phyloP scores from a whole-genome alignment of 805 yeast genomes.

The Lachancea lanzarotensis region DNA sequence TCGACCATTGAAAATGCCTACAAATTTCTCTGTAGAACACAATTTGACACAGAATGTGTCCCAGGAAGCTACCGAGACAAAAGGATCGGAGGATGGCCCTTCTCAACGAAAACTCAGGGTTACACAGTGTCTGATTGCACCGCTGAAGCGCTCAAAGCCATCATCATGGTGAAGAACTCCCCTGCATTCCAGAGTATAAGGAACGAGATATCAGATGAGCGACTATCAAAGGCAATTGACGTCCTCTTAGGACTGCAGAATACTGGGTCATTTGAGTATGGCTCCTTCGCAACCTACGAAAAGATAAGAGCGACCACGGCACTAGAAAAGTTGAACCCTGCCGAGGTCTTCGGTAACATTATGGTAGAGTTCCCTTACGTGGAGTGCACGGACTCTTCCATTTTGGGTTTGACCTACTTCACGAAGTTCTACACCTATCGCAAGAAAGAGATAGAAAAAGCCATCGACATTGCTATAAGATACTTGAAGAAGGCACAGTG shows the following conservation, averaged over 20 bases:
- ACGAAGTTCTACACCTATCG: conserved; percentile 59
- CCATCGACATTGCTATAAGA: conserved; percentile 66
- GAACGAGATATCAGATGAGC: conserved; percentile 46
- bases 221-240: conserved; percentile 66
- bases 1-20: conserved; percentile 60
- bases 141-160: conserved; percentile 90
- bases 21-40: conserved; percentile 70
- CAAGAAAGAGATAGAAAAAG: conserved; percentile 52
- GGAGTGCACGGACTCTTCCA: conserved; percentile 95
- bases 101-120: conserved; percentile 92
- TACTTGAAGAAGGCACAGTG: conserved; percentile 67
- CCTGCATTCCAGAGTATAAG: conserved; percentile 43
- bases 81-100: conserved; percentile 91
- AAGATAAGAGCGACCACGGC: conserved; percentile 71
- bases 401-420: conserved; percentile 80
- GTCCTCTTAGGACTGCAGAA: conserved; percentile 73
- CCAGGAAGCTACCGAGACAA: conserved; percentile 76
- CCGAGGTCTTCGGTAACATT: conserved; percentile 95
- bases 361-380: conserved; percentile 99
- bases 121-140: conserved; percentile 96
- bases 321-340: conserved; percentile 81
- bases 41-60: conserved; percentile 73
- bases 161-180: conserved; percentile 78
- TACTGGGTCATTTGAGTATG: conserved; percentile 68
- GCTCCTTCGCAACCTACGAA: conserved; percentile 92